Conservation (phyloP, 306 rosid genomes). For the Hippophae gyantsensis region DNA sequence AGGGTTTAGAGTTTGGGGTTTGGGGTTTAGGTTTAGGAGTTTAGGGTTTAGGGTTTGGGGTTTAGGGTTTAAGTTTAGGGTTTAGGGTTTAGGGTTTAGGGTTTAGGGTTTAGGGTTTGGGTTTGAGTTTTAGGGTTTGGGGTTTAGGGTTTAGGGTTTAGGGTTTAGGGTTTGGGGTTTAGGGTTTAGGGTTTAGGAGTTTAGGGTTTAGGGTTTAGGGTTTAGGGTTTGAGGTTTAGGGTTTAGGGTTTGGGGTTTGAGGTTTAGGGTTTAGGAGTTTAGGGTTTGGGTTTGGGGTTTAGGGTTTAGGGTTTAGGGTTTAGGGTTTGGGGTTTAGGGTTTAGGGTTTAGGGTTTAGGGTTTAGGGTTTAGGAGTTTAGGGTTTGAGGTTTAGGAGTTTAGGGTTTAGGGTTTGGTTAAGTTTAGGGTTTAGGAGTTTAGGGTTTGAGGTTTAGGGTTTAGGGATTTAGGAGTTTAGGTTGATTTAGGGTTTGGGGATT, state of each 20-base stretch:
- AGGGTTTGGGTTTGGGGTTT: conserved; percentile 12
- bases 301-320: conserved; percentile 11
- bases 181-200: not conserved
- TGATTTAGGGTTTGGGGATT: conserved; percentile 11
- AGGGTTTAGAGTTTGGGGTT: conserved; percentile 13
- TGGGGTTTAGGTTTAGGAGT: too few species aligned
- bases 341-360: conserved; percentile 7
- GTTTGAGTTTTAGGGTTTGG: too few species aligned
- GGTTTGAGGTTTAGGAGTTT: too few species aligned
- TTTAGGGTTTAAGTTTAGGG: conserved; percentile 1
- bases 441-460: too few species aligned
- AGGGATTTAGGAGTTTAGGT: too few species aligned
- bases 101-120: too few species aligned
- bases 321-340: conserved; percentile 7
- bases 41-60: conserved; percentile 12
- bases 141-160: conserved; percentile 7
- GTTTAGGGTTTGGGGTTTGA: conserved; percentile 3
- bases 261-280: conserved; percentile 13
- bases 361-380: not conserved
- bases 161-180: conserved; percentile 4
- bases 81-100: conserved; percentile 8
- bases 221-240: conserved; percentile 10
- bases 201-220: conserved; percentile 2
- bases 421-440: conserved; percentile 11
- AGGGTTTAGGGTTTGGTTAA: too few species aligned